Base-by-base conservation (phyloP, 768 basidiomycete genomes). In the Suillus placidus region DNA sequence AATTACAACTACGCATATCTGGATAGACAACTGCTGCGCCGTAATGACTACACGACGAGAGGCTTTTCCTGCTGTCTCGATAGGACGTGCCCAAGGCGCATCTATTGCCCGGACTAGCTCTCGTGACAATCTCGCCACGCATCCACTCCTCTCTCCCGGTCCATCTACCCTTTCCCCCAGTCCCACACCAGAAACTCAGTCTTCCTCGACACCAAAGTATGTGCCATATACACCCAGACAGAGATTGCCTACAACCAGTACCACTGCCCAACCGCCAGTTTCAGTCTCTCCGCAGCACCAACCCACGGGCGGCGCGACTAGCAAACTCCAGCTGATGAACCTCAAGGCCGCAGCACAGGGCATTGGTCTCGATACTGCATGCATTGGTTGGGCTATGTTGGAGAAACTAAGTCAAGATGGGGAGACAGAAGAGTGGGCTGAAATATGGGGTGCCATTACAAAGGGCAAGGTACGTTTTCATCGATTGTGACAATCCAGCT, bases 181-280 rank as follows among this genome's bases (percentile, higher is more conserved):
- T 69, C 54, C 76, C 37, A 72, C 78, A 40, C 69, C 76, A 26
- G 70, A 66, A 60, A 20, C 34, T 61, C 42, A 61, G 20, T 38
- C 61, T 64, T 35, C 72, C 7, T 58, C 75, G 9, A 67, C 74
- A 4, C 80, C 86, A 13, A 83, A 83, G 67, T 94, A 93, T 78
- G 85, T 90, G 2, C 88, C 91, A 2, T 93, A 94, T 69, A 93
- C 91, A 1, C 92, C 92, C 1, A 79, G 88, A 30, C 91, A 92
- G 51, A 86, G 89, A 52, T 80, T 81, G 10, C 75, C 82, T 34
- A 84, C 86, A 4, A 84, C 84, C 0, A 76, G 80, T 4, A 71
- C 72, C 65, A 82, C 70, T 69, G 83, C 76, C 54, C 80, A 81
- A 42, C 69, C 86, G 0, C 72, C 82, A 43, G 65, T 77, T 32